Percentiles rank a stretch among this genome's conserved stretches.
Evolutionary conservation across 768 basidiomycete genomes (phyloP).

Genomic region (Strobilomyces echinocephalus): DNA sequence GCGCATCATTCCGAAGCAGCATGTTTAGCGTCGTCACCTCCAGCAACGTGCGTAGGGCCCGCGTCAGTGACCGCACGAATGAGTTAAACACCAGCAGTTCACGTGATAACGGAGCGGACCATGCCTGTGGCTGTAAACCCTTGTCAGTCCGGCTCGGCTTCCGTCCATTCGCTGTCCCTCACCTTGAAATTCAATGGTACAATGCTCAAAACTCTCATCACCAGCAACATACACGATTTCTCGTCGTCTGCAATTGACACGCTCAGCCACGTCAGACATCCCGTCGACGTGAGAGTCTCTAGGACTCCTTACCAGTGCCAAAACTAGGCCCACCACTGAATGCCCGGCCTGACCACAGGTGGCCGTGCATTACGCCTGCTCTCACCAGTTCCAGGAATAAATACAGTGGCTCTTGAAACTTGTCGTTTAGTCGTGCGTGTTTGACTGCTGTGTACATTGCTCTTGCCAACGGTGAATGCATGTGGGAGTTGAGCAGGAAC

Average conservation of each 20-base stretch:
- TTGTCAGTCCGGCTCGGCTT: slow-evolving; percentile 6
- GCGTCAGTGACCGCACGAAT: slow-evolving; percentile 87
- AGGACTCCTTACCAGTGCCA: slow-evolving; percentile 61
- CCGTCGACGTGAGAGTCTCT: slow-evolving; percentile 29
- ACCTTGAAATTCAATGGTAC: slow-evolving; percentile 94
- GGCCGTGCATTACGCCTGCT: slow-evolving; percentile 95
- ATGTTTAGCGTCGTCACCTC: slow-evolving; percentile 92
- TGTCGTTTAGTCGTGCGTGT: slow-evolving; percentile 83
- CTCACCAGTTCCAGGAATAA: slow-evolving; percentile 92
- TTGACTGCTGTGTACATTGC: slow-evolving; percentile 85
- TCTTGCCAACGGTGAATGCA: slow-evolving; percentile 83
- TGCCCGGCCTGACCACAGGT: slow-evolving; percentile 80
- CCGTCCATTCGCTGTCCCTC: slow-evolving; percentile 18
- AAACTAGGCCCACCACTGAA: slow-evolving; percentile 96
- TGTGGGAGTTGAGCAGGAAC: slow-evolving; percentile 84
- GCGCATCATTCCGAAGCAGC: slow-evolving; percentile 85
- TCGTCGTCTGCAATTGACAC: slow-evolving; percentile 66
- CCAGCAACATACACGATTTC: slow-evolving; percentile 89
- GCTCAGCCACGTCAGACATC: slow-evolving; percentile 18
- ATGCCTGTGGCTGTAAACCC: slow-evolving; percentile 65
- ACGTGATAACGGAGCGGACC: slow-evolving; percentile 95
- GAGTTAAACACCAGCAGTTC: slow-evolving; percentile 98
- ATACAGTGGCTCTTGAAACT: slow-evolving; percentile 96
- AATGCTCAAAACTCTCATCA: slow-evolving; percentile 95
- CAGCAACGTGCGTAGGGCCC: slow-evolving; percentile 82